Evolutionary conservation across 169 alveolate genomes (phyloP), one percentile per base, ranked within the genome.

Genomic region (Neospora caninum): DNA sequence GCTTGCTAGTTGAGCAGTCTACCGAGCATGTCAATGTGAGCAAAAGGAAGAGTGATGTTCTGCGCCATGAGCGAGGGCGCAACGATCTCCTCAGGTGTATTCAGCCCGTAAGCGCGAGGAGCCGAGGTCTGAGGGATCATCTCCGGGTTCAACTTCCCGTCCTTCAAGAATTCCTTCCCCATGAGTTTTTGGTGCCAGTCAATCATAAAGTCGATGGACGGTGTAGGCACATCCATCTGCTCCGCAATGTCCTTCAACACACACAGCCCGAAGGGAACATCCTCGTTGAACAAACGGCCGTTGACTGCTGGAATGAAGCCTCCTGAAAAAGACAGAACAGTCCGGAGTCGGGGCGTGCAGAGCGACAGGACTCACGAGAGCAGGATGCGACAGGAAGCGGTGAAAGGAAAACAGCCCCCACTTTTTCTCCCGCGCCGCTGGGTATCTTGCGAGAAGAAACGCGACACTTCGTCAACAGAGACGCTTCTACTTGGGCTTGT

Each of bases 111-210:
- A 0, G 87, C 64, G 38, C 58, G 34, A 13, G 93, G 78, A 16
- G 67, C 13, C 4, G 93, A 58, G 43, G 95, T 93, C 36, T 67
- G 82, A 0, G 27, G 78, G 4, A 93, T 31, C 20, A 84, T 34
- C 27, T 49, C 95, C 1, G 91, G 93, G 18, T 87, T 86, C 1
- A 94, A 92, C 54, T 83, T 64, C 7, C 86, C 91, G 53, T 91
- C 49, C 20, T 64, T 42, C 29, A 94, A 43, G 80, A 82, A 94
- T 42, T 80, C 82, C 53, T 91, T 91, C 4, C 86, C 86, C 96
- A 94, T 91, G 38, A 64, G 54, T 41, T 88, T 82, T 43, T 94
- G 96, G 73, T 94, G 96, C 96, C 96, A 94, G 82, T 91, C 95
- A 7, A 94, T 94, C 96, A 94, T 91, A 43, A 69, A 7, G 73